A percentile compares a stretch with the other conserved stretches of the same genome.
phyloP scores from a whole-genome alignment of 1,284 basidiomycete species.

The Trametes sp. region DNA sequence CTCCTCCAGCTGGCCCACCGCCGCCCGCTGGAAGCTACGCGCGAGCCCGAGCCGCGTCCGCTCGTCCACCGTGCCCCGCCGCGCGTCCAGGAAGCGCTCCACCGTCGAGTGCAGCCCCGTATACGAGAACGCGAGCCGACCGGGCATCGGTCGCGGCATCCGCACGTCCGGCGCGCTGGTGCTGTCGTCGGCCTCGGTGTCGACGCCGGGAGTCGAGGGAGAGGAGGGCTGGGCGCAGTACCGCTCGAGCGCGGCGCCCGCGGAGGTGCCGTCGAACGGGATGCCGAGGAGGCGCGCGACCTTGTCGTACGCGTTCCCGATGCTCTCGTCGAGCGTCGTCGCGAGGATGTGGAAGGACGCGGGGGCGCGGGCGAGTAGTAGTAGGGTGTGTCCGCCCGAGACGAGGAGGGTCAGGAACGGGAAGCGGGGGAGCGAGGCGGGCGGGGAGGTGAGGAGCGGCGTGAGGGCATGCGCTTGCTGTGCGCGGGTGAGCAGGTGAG shows the following conservation, averaged over 20 bases:
- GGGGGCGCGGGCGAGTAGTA: conserved; percentile 74
- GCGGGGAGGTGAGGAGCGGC: conserved; percentile 72
- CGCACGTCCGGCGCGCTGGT: conserved; percentile 37
- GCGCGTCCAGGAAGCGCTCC: conserved; percentile 56
- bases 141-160: conserved; percentile 58
- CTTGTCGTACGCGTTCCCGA: conserved; percentile 86
- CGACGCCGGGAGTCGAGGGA: conserved; percentile 35
- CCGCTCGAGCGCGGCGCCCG: conserved; percentile 80
- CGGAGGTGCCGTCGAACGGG: conserved; percentile 65
- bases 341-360: conserved; percentile 76
- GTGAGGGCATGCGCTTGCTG: conserved; percentile 96
- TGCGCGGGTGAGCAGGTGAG: conserved; percentile 9
- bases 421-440: conserved; percentile 63
- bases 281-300: conserved; percentile 74
- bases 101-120: conserved; percentile 74
- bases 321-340: conserved; percentile 77
- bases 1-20: conserved; percentile 75
- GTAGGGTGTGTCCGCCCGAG: conserved; percentile 91
- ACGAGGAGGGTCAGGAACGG: conserved; percentile 90
- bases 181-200: conserved; percentile 37
- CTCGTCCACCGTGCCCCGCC: conserved; percentile 45
- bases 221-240: too few species aligned
- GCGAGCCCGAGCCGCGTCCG: conserved; percentile 59
- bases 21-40: conserved; percentile 76
- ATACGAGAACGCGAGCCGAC: conserved; percentile 77